Conservation (phyloP, 2,329 filamentous ascomycete genomes). For the Ophiostoma fasciatum region DNA sequence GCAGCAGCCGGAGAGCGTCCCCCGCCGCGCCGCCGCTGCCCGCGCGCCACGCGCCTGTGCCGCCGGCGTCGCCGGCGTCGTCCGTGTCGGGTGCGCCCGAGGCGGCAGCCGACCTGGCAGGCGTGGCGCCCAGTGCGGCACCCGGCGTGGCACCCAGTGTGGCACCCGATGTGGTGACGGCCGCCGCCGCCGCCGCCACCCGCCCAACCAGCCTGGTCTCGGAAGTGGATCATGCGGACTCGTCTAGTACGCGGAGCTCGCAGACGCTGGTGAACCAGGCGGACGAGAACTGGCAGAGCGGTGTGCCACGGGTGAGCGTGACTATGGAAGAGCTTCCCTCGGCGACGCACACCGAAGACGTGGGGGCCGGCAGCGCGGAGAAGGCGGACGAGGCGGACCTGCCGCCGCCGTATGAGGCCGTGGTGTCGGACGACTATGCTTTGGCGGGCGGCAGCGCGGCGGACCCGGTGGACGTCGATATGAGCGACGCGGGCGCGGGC, state of each 20-base stretch:
- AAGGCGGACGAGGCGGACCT: not conserved
- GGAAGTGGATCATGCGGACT: constrained; percentile 21
- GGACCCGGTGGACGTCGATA: constrained; percentile 10
- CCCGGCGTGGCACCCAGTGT: not conserved
- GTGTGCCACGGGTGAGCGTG: constrained; percentile 10
- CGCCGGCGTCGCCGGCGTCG: no score
- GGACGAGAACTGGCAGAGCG: constrained; percentile 21
- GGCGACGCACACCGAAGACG: not conserved
- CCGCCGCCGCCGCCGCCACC: not conserved
- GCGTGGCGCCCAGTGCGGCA: not conserved
- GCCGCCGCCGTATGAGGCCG: not conserved
- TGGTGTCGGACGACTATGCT: not conserved
- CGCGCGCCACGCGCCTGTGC: constrained; percentile 30
- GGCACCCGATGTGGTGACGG: no score
- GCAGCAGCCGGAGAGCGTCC: no score
- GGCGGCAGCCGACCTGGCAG: no score
- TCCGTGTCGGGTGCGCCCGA: no score
- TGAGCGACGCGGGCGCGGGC: not conserved
- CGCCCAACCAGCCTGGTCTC: constrained; percentile 13
- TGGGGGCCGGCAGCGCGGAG: not conserved
- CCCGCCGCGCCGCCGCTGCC: constrained; percentile 25
- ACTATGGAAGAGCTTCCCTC: constrained; percentile 1
- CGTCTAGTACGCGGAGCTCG: constrained; percentile 33
- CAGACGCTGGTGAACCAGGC: constrained; percentile 34
- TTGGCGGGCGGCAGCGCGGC: no score